Conservation (phyloP, 805 yeast genomes). For the Kazachstania viticola region DNA sequence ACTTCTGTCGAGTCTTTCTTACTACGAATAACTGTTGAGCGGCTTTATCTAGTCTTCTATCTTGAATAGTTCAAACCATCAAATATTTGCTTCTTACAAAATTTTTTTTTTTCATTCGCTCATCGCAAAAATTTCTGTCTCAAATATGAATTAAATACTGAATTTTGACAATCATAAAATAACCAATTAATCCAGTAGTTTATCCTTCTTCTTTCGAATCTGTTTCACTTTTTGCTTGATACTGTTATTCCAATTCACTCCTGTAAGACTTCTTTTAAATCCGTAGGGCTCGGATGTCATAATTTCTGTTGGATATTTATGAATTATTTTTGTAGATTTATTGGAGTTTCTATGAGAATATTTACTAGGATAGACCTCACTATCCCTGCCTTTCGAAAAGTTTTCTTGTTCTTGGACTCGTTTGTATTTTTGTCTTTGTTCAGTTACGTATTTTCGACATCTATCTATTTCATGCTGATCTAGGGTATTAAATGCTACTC, state of each 20-base stretch:
- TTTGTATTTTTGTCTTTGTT: constrained; percentile 37
- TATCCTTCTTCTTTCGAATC: constrained; percentile 21
- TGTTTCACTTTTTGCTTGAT: constrained; percentile 44
- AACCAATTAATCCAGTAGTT: too few species aligned
- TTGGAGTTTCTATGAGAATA: neutral
- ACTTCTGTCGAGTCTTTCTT: too few species aligned
- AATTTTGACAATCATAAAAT: too few species aligned
- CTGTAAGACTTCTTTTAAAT: constrained; percentile 32
- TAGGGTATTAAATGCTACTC: constrained; percentile 59
- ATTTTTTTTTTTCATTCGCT: too few species aligned
- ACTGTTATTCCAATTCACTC: constrained; percentile 54
- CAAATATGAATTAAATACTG: too few species aligned
- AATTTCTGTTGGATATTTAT: too few species aligned
- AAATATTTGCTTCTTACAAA: too few species aligned
- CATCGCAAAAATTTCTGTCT: too few species aligned
- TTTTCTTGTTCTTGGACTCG: neutral
- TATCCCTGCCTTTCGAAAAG: neutral
- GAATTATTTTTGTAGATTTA: too few species aligned
- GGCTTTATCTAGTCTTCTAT: too few species aligned
- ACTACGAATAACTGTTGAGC: too few species aligned
- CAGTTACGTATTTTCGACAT: constrained; percentile 67
- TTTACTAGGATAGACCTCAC: neutral
- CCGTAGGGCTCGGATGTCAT: constrained; percentile 33
- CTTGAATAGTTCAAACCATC: too few species aligned
- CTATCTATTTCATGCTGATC: constrained; percentile 74